Base-by-base conservation (phyloP, 2,329 filamentous ascomycete genomes). In the Canariomyces notabilis region DNA sequence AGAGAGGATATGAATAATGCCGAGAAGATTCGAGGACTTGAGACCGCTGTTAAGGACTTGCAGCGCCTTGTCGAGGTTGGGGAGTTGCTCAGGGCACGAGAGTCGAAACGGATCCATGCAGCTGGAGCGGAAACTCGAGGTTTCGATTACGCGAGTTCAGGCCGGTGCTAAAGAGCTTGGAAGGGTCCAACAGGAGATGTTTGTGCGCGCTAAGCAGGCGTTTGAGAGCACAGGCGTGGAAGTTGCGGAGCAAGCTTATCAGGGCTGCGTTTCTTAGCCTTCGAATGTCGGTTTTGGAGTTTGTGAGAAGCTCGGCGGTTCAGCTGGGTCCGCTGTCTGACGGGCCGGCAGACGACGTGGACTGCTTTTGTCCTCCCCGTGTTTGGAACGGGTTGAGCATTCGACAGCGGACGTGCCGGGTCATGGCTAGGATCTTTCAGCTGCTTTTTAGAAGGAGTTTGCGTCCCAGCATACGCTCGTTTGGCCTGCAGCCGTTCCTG, bases 381-480 rank as follows among this genome's bases (percentile, higher is more conserved):
- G 16, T 22, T 15, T 52, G 51, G 51, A 51, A 46, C 21, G 22
- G 20, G 6, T 31, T 31, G 9, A 44, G 21, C 19, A 11, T 11
- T 8, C 32, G 12, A 16, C 49, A 46, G n/a, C n/a, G 46, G 18
- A 37, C 14, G 16, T 33, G 23, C n/a, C 46, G 51, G 14, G 45
- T 54, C 12, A 50, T 50, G 47, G 50, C 44, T 8, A 46, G 37
- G 11, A 19, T 54, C 3, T 52, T 52, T 15, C 39, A 54, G 6
- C 16, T 52, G n/a, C 18, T 54, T 22, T 54, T 41, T n/a, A 34
- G 40, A 4, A 44, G 45, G 3, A 50, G 52, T 16, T 23, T 54
- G 15, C 44, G 52, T 2, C 50, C 47, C 1, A 39, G 43, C 11
- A 36, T 49, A 1, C 42, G 40, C 18, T 42, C 39, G 6, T 54